Conservation (phyloP, 176 grass and related monocot species). For the Cocos nucifera region DNA sequence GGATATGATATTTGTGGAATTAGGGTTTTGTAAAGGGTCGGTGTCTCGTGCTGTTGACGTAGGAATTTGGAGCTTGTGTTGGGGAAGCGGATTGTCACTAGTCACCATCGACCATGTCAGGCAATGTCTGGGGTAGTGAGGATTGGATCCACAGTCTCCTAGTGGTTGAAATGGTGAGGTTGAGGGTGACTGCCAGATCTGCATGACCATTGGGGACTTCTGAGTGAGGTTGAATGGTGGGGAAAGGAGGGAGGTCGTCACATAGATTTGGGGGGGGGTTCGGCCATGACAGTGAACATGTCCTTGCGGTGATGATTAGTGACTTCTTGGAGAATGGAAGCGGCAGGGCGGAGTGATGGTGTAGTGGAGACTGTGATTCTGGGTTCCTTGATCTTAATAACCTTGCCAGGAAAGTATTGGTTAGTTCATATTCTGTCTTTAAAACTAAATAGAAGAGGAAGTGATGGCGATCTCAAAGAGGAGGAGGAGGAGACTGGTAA, state of each 20-base stretch:
- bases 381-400: conserved; percentile 62
- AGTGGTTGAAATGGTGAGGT: conserved; percentile 11
- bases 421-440: conserved; percentile 7
- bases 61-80: conserved; percentile 50
- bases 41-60: conserved; percentile 46
- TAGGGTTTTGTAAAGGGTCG: neutral
- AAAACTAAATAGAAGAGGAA: no score
- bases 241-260: conserved; percentile 3
- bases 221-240: conserved; percentile 9
- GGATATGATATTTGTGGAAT: neutral
- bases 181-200: conserved; percentile 28
- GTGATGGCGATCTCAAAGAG: no score
- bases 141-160: conserved; percentile 21
- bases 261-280: conserved; percentile 15
- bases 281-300: conserved; percentile 78
- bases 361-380: conserved; percentile 60
- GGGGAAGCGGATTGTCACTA: conserved; percentile 18
- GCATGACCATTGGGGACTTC: conserved; percentile 21
- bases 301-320: conserved; percentile 62
- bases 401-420: conserved; percentile 57
- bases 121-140: conserved; percentile 28
- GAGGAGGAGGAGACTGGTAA: no score
- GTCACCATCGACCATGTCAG: neutral
- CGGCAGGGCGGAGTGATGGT: conserved; percentile 42
- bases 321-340: conserved; percentile 78